Conservation (phyloP, 345 rosid genomes). For the Microcos paniculata region DNA sequence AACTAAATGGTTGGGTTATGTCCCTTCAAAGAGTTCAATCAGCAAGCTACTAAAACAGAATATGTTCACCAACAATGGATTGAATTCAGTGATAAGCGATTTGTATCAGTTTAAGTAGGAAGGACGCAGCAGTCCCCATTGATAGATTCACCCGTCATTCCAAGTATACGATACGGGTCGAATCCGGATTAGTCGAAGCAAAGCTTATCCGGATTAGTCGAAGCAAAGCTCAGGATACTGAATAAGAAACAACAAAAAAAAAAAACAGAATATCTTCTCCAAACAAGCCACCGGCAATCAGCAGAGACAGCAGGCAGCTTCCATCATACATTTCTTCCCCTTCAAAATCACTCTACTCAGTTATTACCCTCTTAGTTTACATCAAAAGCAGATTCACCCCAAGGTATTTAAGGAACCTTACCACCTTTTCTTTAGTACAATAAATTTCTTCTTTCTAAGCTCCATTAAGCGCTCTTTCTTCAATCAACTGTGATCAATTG, state of each 20-base stretch:
- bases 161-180: too few species aligned
- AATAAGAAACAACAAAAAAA: too few species aligned
- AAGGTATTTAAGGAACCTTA: neutral
- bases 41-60: slow-evolving; percentile 1
- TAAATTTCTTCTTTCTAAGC: neutral
- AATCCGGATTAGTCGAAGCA: too few species aligned
- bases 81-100: too few species aligned
- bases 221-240: too few species aligned
- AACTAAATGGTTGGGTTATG: neutral
- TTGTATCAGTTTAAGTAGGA: too few species aligned
- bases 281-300: neutral
- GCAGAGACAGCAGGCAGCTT: slow-evolving; percentile 1
- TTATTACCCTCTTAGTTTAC: neutral
- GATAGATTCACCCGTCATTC: too few species aligned
- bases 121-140: too few species aligned
- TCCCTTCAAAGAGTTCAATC: neutral
- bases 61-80: neutral
- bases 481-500: neutral
- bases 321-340: neutral
- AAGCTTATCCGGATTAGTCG: too few species aligned
- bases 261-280: neutral
- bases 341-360: neutral
- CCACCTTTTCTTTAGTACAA: too few species aligned
- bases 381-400: neutral
- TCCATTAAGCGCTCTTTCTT: neutral